phyloP scores from a whole-genome alignment of 768 basidiomycete genomes.

The Crucibulum laeve region DNA sequence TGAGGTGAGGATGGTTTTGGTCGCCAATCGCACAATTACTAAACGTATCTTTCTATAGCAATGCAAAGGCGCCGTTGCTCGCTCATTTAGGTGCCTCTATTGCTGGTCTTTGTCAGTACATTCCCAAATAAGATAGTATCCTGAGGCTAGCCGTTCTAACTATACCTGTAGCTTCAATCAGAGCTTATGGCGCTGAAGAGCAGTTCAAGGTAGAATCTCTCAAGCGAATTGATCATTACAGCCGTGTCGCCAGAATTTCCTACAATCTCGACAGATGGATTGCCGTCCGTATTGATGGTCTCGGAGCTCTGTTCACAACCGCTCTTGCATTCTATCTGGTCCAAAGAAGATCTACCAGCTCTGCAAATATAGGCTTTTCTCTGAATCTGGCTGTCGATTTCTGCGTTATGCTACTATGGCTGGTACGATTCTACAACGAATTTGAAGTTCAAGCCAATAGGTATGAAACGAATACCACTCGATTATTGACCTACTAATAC shows the following conservation, averaged over 20 bases:
- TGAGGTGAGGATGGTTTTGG: constrained; percentile 28
- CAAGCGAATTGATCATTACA: constrained; percentile 51
- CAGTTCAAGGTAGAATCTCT: constrained; percentile 42
- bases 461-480: constrained; percentile 14
- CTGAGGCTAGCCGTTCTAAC: too few relatives aligned
- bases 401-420: constrained; percentile 51
- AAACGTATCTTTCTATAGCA: constrained; percentile 9
- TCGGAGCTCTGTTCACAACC: constrained; percentile 54
- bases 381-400: constrained; percentile 60
- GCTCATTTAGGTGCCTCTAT: constrained; percentile 45
- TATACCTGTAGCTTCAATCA: constrained; percentile 50
- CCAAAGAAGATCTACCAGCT: constrained; percentile 26
- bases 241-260: constrained; percentile 38
- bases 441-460: constrained; percentile 45
- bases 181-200: constrained; percentile 62
- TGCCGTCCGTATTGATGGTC: constrained; percentile 49
- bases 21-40: constrained; percentile 6
- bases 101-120: constrained; percentile 41
- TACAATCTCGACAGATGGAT: constrained; percentile 51
- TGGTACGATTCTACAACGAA: constrained; percentile 38
- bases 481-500: constrained; percentile 14
- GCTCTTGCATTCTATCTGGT: constrained; percentile 53
- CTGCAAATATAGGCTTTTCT: constrained; percentile 47
- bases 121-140: not conserved
- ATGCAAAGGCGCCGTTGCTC: constrained; percentile 32